phyloP scores from a whole-genome alignment of 139 green algal genomes.

The Choricystis sp. region DNA sequence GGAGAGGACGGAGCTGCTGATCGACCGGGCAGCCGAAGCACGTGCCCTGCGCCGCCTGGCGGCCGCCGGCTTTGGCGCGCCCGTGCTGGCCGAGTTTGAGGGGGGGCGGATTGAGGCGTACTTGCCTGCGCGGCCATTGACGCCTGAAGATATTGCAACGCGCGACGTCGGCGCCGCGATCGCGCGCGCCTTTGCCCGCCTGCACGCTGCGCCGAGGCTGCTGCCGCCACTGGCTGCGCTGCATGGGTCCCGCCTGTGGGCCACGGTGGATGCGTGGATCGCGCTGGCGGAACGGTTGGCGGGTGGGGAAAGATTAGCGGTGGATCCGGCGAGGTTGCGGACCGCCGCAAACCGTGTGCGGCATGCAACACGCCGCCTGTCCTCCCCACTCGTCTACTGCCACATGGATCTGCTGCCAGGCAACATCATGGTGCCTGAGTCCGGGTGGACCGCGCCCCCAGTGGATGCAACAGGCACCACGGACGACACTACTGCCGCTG shows the following conservation, averaged over 20 bases:
- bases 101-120: background rate
- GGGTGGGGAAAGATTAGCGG: too few species aligned
- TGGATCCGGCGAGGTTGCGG: too few species aligned
- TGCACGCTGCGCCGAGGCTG: background rate
- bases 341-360: too few species aligned
- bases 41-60: background rate
- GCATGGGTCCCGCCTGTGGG: too few species aligned
- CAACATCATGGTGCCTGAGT: slow-evolving; percentile 62
- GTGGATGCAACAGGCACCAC: too few species aligned
- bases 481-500: background rate
- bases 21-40: background rate
- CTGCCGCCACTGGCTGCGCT: too few species aligned
- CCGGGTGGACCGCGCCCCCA: too few species aligned
- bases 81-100: background rate
- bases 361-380: too few species aligned
- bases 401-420: slow-evolving; percentile 84
- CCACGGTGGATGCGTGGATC: too few species aligned
- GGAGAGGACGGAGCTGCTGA: background rate
- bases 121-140: background rate
- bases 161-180: background rate
- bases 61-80: background rate
- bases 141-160: background rate
- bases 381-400: slow-evolving; percentile 47
- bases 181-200: background rate
- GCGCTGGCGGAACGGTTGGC: too few species aligned